phyloP scores from a whole-genome alignment of 768 basidiomycete species.

The Postia placenta region DNA sequence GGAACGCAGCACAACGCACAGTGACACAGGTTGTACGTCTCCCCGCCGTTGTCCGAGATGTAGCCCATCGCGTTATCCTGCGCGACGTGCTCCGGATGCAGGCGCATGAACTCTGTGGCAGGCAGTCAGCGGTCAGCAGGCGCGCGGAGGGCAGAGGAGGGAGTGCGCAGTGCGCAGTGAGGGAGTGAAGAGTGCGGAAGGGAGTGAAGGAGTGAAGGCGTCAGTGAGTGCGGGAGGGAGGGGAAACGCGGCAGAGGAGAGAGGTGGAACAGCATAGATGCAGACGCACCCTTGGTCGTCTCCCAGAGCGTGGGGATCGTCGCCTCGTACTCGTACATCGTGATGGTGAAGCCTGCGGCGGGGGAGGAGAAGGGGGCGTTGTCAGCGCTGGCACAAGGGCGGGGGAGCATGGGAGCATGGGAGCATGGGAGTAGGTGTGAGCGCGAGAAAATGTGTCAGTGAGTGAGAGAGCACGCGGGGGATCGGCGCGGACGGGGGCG shows the following conservation, averaged over 20 bases:
- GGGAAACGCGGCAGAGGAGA: conserved; percentile 26
- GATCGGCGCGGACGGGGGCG: too few relatives aligned
- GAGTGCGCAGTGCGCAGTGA: conserved; percentile 25
- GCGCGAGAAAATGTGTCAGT: too few relatives aligned
- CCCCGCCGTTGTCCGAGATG: conserved; percentile 60
- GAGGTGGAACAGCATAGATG: not conserved
- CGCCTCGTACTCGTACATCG: conserved; percentile 55
- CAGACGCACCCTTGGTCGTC: conserved; percentile 45
- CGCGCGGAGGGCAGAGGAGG: too few relatives aligned
- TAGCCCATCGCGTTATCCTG: conserved; percentile 57
- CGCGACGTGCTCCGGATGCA: conserved; percentile 49
- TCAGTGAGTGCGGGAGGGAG: too few relatives aligned
- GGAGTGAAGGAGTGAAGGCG: conserved; percentile 27
- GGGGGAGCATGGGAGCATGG: too few relatives aligned
- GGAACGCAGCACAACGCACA: conserved; percentile 2
- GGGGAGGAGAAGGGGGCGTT: too few relatives aligned
- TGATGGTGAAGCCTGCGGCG: conserved; percentile 50
- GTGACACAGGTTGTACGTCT: conserved; percentile 60
- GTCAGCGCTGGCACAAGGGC: too few relatives aligned
- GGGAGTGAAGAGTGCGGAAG: too few relatives aligned
- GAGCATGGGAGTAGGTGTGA: too few relatives aligned
- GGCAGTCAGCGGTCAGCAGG: conserved; percentile 16
- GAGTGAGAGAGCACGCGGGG: too few relatives aligned
- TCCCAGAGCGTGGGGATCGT: conserved; percentile 65
- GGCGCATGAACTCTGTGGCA: conserved; percentile 43